Evolutionary conservation across 306 rosid genomes (phyloP).

Genomic region (Ochetophila trinervis): DNA sequence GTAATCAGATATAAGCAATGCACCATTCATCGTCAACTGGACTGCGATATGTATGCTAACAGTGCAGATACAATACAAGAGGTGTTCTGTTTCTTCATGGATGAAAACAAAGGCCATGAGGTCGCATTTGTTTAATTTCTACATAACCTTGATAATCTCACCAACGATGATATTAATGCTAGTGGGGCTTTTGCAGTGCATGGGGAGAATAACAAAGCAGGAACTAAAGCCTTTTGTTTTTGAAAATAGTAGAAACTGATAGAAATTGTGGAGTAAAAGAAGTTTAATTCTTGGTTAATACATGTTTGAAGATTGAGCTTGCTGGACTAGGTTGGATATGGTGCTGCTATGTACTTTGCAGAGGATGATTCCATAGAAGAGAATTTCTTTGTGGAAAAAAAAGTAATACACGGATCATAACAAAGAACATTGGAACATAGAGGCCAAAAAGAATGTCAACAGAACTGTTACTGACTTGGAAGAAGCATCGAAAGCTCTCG

Average conservation of each 20-base stretch:
- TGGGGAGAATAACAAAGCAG: conserved; percentile 21
- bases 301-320: conserved; percentile 43
- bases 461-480: conserved; percentile 44
- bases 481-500: conserved; percentile 46
- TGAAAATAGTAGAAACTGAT: neutral
- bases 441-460: conserved; percentile 15
- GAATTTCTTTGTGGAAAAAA: conserved; percentile 47
- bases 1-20: conserved; percentile 63
- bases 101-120: conserved; percentile 47
- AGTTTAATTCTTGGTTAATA: neutral
- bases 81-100: conserved; percentile 57
- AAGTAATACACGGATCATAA: conserved; percentile 25
- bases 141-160: conserved; percentile 38
- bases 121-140: conserved; percentile 62
- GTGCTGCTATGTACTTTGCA: conserved; percentile 52
- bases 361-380: conserved; percentile 72
- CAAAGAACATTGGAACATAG: conserved; percentile 9
- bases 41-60: conserved; percentile 70
- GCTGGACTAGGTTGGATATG: conserved; percentile 50
- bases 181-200: neutral
- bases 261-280: neutral
- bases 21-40: conserved; percentile 57
- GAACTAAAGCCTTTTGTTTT: neutral
- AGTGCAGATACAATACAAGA: conserved; percentile 43
- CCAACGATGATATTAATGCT: conserved; percentile 45